Percentiles rank a stretch among this genome's conserved stretches.
Evolutionary conservation across 2,329 filamentous ascomycete genomes (phyloP).

Genomic region (Beauveria varroae): DNA sequence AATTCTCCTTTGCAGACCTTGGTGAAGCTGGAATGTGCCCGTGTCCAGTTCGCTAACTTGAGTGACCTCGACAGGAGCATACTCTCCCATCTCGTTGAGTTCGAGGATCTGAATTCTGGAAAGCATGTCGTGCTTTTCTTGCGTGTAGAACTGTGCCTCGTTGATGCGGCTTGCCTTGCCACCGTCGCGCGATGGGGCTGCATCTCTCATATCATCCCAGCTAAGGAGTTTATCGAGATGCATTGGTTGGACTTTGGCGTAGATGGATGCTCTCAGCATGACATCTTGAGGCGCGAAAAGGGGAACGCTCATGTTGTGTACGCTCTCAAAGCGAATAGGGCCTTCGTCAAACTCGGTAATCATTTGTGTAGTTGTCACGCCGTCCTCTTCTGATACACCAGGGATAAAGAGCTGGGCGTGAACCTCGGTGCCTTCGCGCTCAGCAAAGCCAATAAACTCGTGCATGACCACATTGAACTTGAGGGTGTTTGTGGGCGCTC

Average conservation of each 20-base stretch:
- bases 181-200: conserved; percentile 49
- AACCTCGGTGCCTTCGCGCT: conserved; percentile 90
- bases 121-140: conserved; percentile 91
- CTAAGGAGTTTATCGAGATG: conserved; percentile 95
- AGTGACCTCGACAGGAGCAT: conserved; percentile 85
- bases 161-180: conserved; percentile 62
- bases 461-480: conserved; percentile 99
- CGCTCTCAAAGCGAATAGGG: conserved; percentile 88
- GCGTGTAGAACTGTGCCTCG: conserved; percentile 86
- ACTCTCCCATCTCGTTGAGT: conserved; percentile 83
- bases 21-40: conserved; percentile 92
- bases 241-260: conserved; percentile 84
- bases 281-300: conserved; percentile 63
- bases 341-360: conserved; percentile 91
- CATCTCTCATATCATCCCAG: conserved; percentile 97
- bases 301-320: conserved; percentile 94
- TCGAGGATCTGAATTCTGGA: conserved; percentile 83
- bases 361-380: conserved; percentile 91
- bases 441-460: conserved; percentile 87
- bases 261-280: conserved; percentile 78
- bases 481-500: conserved; percentile 82
- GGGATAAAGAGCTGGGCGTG: conserved; percentile 97
- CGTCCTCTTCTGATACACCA: conserved; percentile 79
- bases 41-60: conserved; percentile 75
- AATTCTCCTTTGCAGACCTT: conserved; percentile 84